Evolutionary conservation across 1,284 basidiomycete genomes (phyloP), one percentile per base, ranked within the genome.

Genomic region (Pseudozyma hubeiensis): DNA sequence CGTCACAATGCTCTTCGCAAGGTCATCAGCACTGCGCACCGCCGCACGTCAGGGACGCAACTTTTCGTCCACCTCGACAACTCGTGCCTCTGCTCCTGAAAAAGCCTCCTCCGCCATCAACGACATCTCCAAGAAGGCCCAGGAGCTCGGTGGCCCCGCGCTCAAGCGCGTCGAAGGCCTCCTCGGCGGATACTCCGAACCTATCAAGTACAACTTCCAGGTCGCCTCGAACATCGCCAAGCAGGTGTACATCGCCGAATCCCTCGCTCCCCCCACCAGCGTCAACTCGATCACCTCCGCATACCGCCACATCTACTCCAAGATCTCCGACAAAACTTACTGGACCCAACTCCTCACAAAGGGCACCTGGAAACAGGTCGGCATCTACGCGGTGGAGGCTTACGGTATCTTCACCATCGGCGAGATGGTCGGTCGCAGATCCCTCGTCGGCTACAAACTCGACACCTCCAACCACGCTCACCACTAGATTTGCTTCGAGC

Each of bases 231-330:
- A 95, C 82, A 84, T 98, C 75, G 85, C 90, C 77, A 94, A 95
- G 87, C 93, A 96, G 84, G 89, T 98, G 66, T 98, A 97, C 87
- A 86, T 92, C 74, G 90, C 91, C 49, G 96, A 98, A 87, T 89
- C 90, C 66, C 89, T 98, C 56, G 89, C 91, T 51, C 93, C 93
- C 16, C 96, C 95, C 24, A 88, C 88, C 14, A 90, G 90, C 30
- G 64, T 92, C 54, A 85, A 87, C 40, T 86, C 90, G 57, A 86
- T 93, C 85, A 87, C 88, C 47, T 87, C 87, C 61, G 91, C 91
- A 29, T 97, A 95, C 86, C 86, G 89, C 63, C 88, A 90, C 44
- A 87, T 97, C 73, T 93, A 89, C 88, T 81, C 88, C 44, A 89
- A 89, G 59, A 91, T 90, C 17, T 87, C 86, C 62, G 90, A 89